Evolutionary conservation across 306 rosid genomes (phyloP).

Genomic region (Prunus fruticosa): DNA sequence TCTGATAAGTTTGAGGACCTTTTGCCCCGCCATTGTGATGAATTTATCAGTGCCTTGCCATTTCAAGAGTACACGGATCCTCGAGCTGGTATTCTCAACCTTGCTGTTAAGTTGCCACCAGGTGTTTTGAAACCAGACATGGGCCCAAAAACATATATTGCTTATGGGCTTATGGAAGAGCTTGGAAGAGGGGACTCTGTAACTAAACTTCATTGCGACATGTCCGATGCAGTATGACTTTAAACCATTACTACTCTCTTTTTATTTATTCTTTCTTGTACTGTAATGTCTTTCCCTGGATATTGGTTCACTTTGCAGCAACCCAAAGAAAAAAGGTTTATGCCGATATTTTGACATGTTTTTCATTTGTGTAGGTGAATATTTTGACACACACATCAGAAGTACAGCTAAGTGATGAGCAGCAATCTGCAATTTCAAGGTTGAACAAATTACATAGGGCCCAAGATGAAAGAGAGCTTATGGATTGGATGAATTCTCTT

Average conservation of each 20-base stretch:
- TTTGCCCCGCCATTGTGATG: slow-evolving; percentile 90
- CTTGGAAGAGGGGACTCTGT: slow-evolving; percentile 95
- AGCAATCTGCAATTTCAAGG: slow-evolving; percentile 41
- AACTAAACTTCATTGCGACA: slow-evolving; percentile 87
- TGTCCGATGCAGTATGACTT: slow-evolving; percentile 84
- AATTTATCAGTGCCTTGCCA: slow-evolving; percentile 70
- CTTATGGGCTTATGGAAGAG: slow-evolving; percentile 72
- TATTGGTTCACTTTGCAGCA: background rate
- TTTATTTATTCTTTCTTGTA: background rate
- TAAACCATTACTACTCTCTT: background rate
- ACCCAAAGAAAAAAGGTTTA: background rate
- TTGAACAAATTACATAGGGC: slow-evolving; percentile 58
- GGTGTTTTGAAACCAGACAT: slow-evolving; percentile 77
- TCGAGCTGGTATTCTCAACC: slow-evolving; percentile 64
- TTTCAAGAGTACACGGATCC: slow-evolving; percentile 85
- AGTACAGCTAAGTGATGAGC: slow-evolving; percentile 41
- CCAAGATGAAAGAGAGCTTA: slow-evolving; percentile 58
- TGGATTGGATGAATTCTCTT: slow-evolving; percentile 9
- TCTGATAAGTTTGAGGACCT: slow-evolving; percentile 81
- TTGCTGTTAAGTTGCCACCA: slow-evolving; percentile 80
- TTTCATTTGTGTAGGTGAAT: slow-evolving; percentile 57
- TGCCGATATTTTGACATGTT: background rate
- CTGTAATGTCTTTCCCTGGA: background rate
- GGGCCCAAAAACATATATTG: slow-evolving; percentile 92
- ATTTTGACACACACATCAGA: slow-evolving; percentile 74